A percentile compares a stretch with the other conserved stretches of the same genome.
These are phyloP conservation scores for Pisolithus sp. DNA, from an alignment of 768 basidiomycete species.

Conservation along the genomic window DNA sequence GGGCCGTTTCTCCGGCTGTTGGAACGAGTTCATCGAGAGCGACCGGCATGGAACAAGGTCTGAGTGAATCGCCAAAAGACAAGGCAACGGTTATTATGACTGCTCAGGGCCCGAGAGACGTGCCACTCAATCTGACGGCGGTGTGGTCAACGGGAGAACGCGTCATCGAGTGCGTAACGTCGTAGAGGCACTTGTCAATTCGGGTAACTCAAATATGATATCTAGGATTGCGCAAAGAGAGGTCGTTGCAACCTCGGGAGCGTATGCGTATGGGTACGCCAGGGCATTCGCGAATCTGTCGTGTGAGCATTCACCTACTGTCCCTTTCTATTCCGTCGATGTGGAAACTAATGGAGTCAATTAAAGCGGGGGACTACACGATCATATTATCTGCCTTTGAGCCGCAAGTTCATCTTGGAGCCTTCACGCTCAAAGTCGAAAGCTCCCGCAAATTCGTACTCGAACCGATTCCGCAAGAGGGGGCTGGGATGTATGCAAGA, in stretches of 20 bases:
- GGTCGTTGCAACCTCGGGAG: conserved; percentile 64
- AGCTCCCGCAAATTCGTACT: conserved; percentile 58
- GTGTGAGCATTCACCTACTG: conserved; percentile 33
- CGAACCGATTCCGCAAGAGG: conserved; percentile 69
- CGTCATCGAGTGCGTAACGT: conserved; percentile 58
- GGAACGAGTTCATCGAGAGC: conserved; percentile 2
- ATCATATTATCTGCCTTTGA: conserved; percentile 84
- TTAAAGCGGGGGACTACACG: conserved; percentile 62
- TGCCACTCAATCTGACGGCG: conserved; percentile 66
- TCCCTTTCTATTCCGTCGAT: not conserved
- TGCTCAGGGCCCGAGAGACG: conserved; percentile 52
- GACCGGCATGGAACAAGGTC: conserved; percentile 7
- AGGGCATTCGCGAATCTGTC: conserved; percentile 44
- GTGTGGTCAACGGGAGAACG: conserved; percentile 74
- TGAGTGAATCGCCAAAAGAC: conserved; percentile 1
- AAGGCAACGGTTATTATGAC: conserved; percentile 41
- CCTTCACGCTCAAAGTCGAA: conserved; percentile 59
- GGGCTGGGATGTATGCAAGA: conserved; percentile 84
- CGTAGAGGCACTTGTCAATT: not conserved
- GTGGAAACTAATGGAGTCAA: not conserved
- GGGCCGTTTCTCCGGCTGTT: not conserved
- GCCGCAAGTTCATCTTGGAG: conserved; percentile 53
- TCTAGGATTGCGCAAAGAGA: conserved; percentile 58
- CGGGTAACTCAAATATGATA: not conserved
- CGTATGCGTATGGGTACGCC: conserved; percentile 77